These are phyloP conservation scores for Suillus alpinus DNA, from an alignment of 768 basidiomycete species.

Conservation along the genomic window DNA sequence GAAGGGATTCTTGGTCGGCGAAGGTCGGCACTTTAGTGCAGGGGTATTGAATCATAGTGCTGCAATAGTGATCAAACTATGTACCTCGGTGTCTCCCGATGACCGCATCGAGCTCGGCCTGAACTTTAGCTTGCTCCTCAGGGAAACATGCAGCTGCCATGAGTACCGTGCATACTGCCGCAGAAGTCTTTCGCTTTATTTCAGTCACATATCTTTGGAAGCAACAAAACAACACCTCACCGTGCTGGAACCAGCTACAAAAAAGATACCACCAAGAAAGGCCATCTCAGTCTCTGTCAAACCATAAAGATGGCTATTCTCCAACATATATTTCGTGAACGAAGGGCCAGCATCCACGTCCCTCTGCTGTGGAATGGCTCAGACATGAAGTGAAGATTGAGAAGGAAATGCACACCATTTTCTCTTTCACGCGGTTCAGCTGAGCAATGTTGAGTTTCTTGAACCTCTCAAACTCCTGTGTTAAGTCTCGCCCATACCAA, in stretches of 20 bases:
- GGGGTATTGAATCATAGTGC: background rate
- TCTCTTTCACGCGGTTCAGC: constrained; percentile 23
- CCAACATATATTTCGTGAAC: constrained; percentile 37
- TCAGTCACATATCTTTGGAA: background rate
- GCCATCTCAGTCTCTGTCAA: constrained; percentile 35
- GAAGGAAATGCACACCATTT: constrained; percentile 22
- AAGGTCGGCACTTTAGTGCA: constrained; percentile 32
- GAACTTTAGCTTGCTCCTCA: constrained; percentile 43
- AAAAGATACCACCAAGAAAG: constrained; percentile 41
- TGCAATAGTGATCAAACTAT: background rate
- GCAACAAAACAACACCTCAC: constrained; percentile 18
- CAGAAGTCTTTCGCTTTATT: constrained; percentile 36
- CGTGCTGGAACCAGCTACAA: constrained; percentile 41
- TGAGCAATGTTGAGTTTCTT: constrained; percentile 12
- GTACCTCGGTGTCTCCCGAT: constrained; percentile 36
- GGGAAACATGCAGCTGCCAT: constrained; percentile 53
- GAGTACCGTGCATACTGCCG: constrained; percentile 45
- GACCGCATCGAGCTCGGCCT: constrained; percentile 49
- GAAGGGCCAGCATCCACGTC: constrained; percentile 24
- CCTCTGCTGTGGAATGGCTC: constrained; percentile 15
- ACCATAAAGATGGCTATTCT: constrained; percentile 30
- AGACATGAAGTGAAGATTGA: background rate
- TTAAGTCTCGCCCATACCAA: constrained; percentile 20
- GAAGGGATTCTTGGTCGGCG: constrained; percentile 30
- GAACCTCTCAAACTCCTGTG: constrained; percentile 3